Percentiles rank a stretch among this genome's conserved stretches.
Conservation (phyloP, 192 early-diverging fungal genomes). For the Linnemannia exigua region DNA sequence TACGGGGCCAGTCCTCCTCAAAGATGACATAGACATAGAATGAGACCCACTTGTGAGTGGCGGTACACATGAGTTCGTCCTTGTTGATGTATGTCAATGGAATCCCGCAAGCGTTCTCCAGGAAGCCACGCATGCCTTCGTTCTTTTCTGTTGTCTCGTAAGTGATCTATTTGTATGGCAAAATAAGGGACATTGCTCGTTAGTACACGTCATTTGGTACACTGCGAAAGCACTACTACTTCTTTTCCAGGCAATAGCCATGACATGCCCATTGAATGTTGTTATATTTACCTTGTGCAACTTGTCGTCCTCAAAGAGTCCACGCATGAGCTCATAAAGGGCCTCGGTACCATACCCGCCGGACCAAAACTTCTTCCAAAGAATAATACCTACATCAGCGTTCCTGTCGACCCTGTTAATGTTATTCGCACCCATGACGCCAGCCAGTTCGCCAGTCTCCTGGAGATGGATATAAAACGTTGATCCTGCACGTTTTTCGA, state of each 20-base stretch:
- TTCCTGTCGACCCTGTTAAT: slow-evolving; percentile 31
- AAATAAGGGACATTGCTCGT: not conserved
- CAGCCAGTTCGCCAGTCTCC: slow-evolving; percentile 32
- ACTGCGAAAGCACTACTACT: too few species aligned
- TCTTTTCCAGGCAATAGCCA: not conserved
- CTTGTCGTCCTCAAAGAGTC: slow-evolving; percentile 49
- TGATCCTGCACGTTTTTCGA: slow-evolving; percentile 15
- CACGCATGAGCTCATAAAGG: slow-evolving; percentile 44
- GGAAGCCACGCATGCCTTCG: slow-evolving; percentile 40
- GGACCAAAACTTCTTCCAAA: slow-evolving; percentile 46
- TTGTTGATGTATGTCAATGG: slow-evolving; percentile 30
- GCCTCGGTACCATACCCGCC: slow-evolving; percentile 54
- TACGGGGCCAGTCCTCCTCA: slow-evolving; percentile 55
- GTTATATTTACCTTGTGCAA: slow-evolving; percentile 47
- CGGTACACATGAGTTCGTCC: slow-evolving; percentile 36
- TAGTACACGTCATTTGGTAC: not conserved
- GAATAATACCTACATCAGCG: slow-evolving; percentile 46
- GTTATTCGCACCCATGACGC: slow-evolving; percentile 34
- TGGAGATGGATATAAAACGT: slow-evolving; percentile 49
- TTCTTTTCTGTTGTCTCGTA: slow-evolving; percentile 51
- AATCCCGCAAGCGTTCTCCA: slow-evolving; percentile 36
- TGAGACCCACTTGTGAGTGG: slow-evolving; percentile 33
- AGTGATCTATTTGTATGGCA: slow-evolving; percentile 16
- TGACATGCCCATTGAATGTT: not conserved
- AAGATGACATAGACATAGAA: slow-evolving; percentile 49